Evolutionary conservation across 441 rosid genomes (phyloP), one percentile per base, ranked within the genome.

Genomic region (Aquilaria agallochum): DNA sequence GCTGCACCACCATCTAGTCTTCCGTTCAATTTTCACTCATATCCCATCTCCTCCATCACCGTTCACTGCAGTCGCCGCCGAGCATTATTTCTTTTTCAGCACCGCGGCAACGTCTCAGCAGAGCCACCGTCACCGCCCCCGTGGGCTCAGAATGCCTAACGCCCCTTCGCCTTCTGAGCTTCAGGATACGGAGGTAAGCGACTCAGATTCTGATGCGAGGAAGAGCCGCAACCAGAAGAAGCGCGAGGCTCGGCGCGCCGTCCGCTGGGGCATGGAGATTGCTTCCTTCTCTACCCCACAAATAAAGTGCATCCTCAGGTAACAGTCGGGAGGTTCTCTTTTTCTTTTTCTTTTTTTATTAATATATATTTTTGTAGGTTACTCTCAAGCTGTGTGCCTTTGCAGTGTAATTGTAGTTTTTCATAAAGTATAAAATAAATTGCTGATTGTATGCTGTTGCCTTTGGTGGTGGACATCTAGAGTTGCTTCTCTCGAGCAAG

Each of bases 181-280:
- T 30, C 68, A 72, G 1, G 82, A 72, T 53, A 66, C 65, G 20
- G 73, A 55, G 34, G 53, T 65, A 63, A 75, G 73, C 54, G 85
- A 69, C 48, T 77, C 80, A 14, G 95, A 83, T 55, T 69, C 83
- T 34, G 92, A 83, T 1, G 58, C 45, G 2, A 69, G 63, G 73
- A 87, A 47, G 79, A 93, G 96, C 60, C 85, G 86, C 50, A 88
- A 88, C 77, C 87, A 88, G 81, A 81, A 77, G 80, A 93, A 88
- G 73, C 90, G 97, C 70, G 91, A 90, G 54, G 96, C 98, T 69
- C 84, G 79, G 20, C 96, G 83, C 58, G 87, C 96, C 48, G 88
- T 93, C 11, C 76, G 63, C 11, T 93, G 95, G 97, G 93, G 88
- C 49, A 72, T 85, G 90, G 85, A 93, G 50, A 80, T 93, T 2